A percentile compares a stretch with the other conserved stretches of the same genome.
These are phyloP conservation scores for Boletus barrowsii DNA, from an alignment of 768 basidiomycete genomes.

Conservation along the genomic window DNA sequence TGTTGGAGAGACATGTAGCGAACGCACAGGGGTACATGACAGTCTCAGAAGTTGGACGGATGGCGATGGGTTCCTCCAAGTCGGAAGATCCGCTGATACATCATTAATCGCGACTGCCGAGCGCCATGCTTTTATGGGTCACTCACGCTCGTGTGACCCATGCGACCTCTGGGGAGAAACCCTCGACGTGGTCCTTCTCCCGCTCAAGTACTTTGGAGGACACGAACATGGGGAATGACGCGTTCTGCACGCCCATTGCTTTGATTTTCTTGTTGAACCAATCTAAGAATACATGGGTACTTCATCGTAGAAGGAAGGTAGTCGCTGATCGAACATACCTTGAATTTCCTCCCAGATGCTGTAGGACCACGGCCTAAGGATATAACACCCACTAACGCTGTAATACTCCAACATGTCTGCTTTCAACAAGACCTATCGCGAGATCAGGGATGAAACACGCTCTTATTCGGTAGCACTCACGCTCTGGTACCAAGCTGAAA, in stretches of 20 bases:
- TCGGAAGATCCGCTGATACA: slow-evolving; percentile 77
- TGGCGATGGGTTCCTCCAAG: slow-evolving; percentile 95
- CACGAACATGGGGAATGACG: slow-evolving; percentile 99
- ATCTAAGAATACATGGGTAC: slow-evolving; percentile 40
- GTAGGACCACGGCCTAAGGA: slow-evolving; percentile 96
- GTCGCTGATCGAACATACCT: slow-evolving; percentile 42
- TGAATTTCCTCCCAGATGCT: slow-evolving; percentile 97
- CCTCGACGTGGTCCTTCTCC: slow-evolving; percentile 98
- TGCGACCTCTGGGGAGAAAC: slow-evolving; percentile 99
- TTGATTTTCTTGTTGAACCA: slow-evolving; percentile 96
- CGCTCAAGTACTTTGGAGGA: slow-evolving; percentile 88
- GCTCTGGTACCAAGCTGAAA: slow-evolving; percentile 90
- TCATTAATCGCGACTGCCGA: not conserved
- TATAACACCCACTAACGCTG: slow-evolving; percentile 97
- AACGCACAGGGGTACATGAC: slow-evolving; percentile 96
- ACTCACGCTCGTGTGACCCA: slow-evolving; percentile 97
- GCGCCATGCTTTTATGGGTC: not conserved
- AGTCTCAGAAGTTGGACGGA: slow-evolving; percentile 97
- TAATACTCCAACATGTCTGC: slow-evolving; percentile 99
- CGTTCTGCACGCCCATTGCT: slow-evolving; percentile 92
- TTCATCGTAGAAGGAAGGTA: not conserved
- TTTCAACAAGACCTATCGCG: slow-evolving; percentile 84
- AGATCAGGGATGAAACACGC: slow-evolving; percentile 4
- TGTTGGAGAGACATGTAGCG: not conserved
- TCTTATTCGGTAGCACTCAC: slow-evolving; percentile 41